Evolutionary conservation across 164 flowering plant species (phyloP).

Genomic region (Houttuynia cordata): DNA sequence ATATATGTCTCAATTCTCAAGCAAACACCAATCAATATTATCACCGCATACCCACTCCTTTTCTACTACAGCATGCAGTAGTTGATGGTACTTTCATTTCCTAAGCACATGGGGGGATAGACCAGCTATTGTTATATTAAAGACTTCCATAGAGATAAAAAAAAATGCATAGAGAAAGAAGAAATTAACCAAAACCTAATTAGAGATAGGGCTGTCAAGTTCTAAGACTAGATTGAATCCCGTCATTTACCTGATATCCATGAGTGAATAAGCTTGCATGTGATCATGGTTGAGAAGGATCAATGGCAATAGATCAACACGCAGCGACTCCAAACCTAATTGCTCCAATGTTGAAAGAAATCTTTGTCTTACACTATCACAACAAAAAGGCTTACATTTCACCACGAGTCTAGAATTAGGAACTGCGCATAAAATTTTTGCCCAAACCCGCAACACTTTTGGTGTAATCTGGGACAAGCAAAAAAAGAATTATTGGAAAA

Average conservation of each 20-base stretch:
- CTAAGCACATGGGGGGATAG: too few relatives aligned
- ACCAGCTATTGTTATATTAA: not conserved
- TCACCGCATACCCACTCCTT: too few relatives aligned
- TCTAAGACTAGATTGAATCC: not conserved
- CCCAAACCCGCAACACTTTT: constrained; percentile 92
- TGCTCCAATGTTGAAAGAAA: constrained; percentile 86
- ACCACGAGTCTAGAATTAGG: constrained; percentile 97
- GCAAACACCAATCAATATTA: too few relatives aligned
- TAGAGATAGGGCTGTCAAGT: not conserved
- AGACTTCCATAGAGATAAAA: too few relatives aligned
- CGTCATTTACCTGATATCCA: constrained; percentile 80
- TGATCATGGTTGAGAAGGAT: constrained; percentile 98
- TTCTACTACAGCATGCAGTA: too few relatives aligned
- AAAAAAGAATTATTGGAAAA: not conserved
- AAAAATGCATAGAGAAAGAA: not conserved
- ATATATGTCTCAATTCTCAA: too few relatives aligned
- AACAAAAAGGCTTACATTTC: constrained; percentile 93
- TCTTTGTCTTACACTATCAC: constrained; percentile 80
- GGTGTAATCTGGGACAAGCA: constrained; percentile 75
- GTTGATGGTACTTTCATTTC: too few relatives aligned
- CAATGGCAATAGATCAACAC: constrained; percentile 93
- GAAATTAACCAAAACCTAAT: not conserved
- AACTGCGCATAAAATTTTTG: constrained; percentile 80
- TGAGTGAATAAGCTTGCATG: constrained; percentile 92
- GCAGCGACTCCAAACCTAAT: constrained; percentile 80